Conservation (phyloP, 2,329 filamentous ascomycete genomes). For the Cladosporium sp. region DNA sequence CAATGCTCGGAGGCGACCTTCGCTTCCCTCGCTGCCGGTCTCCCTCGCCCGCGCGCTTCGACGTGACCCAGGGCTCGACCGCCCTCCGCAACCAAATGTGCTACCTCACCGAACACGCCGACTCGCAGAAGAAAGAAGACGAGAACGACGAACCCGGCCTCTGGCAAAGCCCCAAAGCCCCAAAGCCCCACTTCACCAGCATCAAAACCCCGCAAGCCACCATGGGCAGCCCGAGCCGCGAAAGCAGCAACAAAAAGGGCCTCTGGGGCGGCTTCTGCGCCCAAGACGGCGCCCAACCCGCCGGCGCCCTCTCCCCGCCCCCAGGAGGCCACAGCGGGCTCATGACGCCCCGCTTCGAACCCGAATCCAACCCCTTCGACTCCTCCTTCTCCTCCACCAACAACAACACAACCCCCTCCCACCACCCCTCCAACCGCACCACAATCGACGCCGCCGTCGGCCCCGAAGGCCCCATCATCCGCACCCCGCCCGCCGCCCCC, state of each 20-base stretch:
- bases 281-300: constrained; percentile 31
- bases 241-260: constrained; percentile 35
- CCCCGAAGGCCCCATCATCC: constrained; percentile 4
- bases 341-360: constrained; percentile 40
- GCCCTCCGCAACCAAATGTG: constrained; percentile 44
- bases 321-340: constrained; percentile 36
- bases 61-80: constrained; percentile 61
- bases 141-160: constrained; percentile 41
- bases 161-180: constrained; percentile 13
- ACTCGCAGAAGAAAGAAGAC: constrained; percentile 39
- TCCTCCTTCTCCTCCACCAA: constrained; percentile 16
- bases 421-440: constrained; percentile 17
- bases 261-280: constrained; percentile 72
- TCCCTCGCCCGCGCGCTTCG: constrained; percentile 76
- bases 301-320: constrained; percentile 12
- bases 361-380: constrained; percentile 38
- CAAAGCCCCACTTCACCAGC: constrained; percentile 11
- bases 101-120: constrained; percentile 45
- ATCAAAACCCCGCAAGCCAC: constrained; percentile 12
- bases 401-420: constrained; percentile 19
- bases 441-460: not conserved
- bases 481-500: constrained; percentile 21
- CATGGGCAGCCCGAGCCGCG: not conserved
- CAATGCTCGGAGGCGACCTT: constrained; percentile 81
- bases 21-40: constrained; percentile 75